Conservation (phyloP, 257 asterid species). For the Prunella vulgaris region DNA sequence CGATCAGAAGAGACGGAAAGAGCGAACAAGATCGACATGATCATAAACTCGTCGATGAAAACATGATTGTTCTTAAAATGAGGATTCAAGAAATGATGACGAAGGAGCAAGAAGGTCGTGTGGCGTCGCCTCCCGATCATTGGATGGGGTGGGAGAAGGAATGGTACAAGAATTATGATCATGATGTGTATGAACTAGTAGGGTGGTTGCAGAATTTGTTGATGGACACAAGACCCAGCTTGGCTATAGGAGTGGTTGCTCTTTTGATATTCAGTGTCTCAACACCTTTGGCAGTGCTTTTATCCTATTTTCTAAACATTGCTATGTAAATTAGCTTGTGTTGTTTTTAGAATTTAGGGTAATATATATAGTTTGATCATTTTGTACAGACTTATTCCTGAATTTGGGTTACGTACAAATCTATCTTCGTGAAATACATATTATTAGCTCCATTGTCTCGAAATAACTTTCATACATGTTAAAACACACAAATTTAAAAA, state of each 20-base stretch:
- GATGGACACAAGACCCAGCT: slow-evolving; percentile 39
- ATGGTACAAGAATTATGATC: slow-evolving; percentile 18
- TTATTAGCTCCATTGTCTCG: too few species aligned
- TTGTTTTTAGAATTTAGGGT: neutral
- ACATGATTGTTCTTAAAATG: slow-evolving; percentile 32
- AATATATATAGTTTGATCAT: neutral
- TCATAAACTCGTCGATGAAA: slow-evolving; percentile 22
- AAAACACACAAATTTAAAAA: too few species aligned
- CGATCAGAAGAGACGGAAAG: slow-evolving; percentile 18
- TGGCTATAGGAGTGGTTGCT: slow-evolving; percentile 29
- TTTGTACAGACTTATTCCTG: too few species aligned
- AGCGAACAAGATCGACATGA: slow-evolving; percentile 10
- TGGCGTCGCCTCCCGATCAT: neutral
- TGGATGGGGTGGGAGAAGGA: slow-evolving; percentile 30
- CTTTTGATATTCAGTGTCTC: slow-evolving; percentile 29
- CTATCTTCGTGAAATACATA: too few species aligned
- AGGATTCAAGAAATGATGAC: slow-evolving; percentile 26
- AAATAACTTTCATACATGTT: too few species aligned
- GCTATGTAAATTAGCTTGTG: slow-evolving; percentile 8
- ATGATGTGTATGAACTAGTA: slow-evolving; percentile 34
- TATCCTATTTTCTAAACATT: slow-evolving; percentile 10
- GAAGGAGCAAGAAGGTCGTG: slow-evolving; percentile 2
- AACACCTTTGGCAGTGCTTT: slow-evolving; percentile 15
- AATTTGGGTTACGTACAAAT: too few species aligned
- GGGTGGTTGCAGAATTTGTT: slow-evolving; percentile 35